Evolutionary conservation across 768 basidiomycete genomes (phyloP), one percentile per base, ranked within the genome.

Genomic region (Rhizopogon vulgaris): DNA sequence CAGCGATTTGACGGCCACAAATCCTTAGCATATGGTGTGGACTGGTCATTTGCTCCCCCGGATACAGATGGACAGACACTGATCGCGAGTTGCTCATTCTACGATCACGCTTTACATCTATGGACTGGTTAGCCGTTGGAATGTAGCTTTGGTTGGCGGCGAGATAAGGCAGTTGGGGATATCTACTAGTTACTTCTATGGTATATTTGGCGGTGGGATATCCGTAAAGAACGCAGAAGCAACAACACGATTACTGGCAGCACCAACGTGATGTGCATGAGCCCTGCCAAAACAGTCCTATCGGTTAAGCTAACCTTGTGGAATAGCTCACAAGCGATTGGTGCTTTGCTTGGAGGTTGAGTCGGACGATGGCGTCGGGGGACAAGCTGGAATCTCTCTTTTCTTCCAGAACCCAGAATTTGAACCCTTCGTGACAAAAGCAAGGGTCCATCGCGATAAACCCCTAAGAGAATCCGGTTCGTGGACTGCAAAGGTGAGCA

Each of bases 41-140:
- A 97, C 67, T 98, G 95, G 95, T 86, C 81, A 6, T 79, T 79
- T 52, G 70, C 67, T 15, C 54, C 63, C 27, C 52, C 36, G 15
- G 18, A 58, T 9, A 64, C 54, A 11, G 66, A 59, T 3, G 56
- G 58, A 1, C 66, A 72, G 34, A 84, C 83, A 2, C 50, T 87
- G 48, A 75, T 97, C 36, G 93, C 84, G 7, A 94, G 85, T 56
- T 94, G 93, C 64, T 96, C 93, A 15, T 99, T 99, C 70, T 99
- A 98, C 62, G 96, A 99, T 62, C 90, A 93, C 64, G 68, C 73
- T 36, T 64, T 97, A 68, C 80, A 84, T 63, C 60, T 94, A 15
- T 99, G 95, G 94, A 70, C 67, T 41, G 86, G 76, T 30, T 93
- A 65, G 78, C 22, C 12, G 28, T 18, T 6, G 3, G 18, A 10